Conservation (phyloP, 75 land plant genomes). For the Picea sitchensis region DNA sequence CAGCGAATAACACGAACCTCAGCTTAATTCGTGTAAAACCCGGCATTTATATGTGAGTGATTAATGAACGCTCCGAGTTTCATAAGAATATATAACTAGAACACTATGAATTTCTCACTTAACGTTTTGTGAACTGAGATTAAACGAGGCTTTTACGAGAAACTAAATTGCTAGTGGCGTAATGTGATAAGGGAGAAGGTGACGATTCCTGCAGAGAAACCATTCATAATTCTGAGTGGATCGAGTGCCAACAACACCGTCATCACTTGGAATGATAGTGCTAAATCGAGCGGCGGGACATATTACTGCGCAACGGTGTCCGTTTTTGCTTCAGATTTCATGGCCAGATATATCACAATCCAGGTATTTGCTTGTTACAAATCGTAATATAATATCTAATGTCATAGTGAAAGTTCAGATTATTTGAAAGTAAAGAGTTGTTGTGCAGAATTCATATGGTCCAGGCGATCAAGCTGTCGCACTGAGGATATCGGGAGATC, state of each 20-base stretch:
- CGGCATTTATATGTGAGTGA: constrained; percentile 10
- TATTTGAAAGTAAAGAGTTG: too few species aligned
- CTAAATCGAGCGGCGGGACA: constrained; percentile 20
- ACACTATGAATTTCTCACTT: too few species aligned
- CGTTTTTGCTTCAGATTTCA: constrained; percentile 31
- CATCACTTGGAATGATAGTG: constrained; percentile 31
- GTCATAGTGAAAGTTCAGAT: constrained; percentile 12
- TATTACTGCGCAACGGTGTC: constrained; percentile 30
- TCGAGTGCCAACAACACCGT: constrained; percentile 21
- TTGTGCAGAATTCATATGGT: constrained; percentile 25
- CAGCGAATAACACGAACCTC: constrained; percentile 3
- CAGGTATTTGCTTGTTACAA: constrained; percentile 16
- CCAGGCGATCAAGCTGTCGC: constrained; percentile 20
- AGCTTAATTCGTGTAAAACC: constrained; percentile 12
- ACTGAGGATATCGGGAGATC: constrained; percentile 24
- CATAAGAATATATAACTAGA: too few species aligned
- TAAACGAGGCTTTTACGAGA: too few species aligned
- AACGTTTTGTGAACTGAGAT: too few species aligned
- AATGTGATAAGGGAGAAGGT: constrained; percentile 30
- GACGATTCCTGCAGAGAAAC: constrained; percentile 23
- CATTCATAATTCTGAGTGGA: constrained; percentile 35
- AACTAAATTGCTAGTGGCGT: too few species aligned
- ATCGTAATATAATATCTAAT: too few species aligned
- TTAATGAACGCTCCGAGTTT: too few species aligned
- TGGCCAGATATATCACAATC: constrained; percentile 41